These are phyloP conservation scores for Populus davidiana DNA, from an alignment of 345 rosid genomes.

Conservation along the genomic window DNA sequence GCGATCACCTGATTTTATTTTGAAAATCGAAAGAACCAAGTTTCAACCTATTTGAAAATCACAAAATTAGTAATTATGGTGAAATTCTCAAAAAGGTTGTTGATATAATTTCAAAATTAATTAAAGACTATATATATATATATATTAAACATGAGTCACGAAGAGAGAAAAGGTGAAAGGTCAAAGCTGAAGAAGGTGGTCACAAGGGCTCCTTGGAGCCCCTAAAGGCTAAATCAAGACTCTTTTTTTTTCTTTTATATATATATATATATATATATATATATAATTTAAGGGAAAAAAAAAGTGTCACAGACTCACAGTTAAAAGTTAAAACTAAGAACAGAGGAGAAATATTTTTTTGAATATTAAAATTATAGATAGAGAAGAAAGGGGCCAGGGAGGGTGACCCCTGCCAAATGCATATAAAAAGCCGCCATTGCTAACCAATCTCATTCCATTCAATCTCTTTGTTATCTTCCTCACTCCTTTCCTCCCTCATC, in stretches of 20 bases:
- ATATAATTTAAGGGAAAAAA: not conserved
- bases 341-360: too few relatives aligned
- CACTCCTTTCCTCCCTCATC: not conserved
- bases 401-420: not conserved
- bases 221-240: not conserved
- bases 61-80: not conserved
- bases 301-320: not conserved
- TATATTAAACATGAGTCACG: too few relatives aligned
- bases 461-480: not conserved
- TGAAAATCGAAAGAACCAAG: too few relatives aligned
- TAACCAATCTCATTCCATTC: not conserved
- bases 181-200: not conserved
- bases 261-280: too few relatives aligned
- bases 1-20: too few relatives aligned
- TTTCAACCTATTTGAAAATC: not conserved
- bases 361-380: too few relatives aligned
- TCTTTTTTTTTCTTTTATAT: not conserved
- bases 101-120: too few relatives aligned
- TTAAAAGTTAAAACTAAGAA: not conserved
- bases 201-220: not conserved
- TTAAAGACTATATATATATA: too few relatives aligned
- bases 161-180: not conserved
- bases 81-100: not conserved
- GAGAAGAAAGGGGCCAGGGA: too few relatives aligned
- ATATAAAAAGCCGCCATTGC: conserved; percentile 20